These are phyloP conservation scores for Arthrobotrys pseudoclavata DNA, from an alignment of 2,329 filamentous ascomycete genomes.

Conservation along the genomic window DNA sequence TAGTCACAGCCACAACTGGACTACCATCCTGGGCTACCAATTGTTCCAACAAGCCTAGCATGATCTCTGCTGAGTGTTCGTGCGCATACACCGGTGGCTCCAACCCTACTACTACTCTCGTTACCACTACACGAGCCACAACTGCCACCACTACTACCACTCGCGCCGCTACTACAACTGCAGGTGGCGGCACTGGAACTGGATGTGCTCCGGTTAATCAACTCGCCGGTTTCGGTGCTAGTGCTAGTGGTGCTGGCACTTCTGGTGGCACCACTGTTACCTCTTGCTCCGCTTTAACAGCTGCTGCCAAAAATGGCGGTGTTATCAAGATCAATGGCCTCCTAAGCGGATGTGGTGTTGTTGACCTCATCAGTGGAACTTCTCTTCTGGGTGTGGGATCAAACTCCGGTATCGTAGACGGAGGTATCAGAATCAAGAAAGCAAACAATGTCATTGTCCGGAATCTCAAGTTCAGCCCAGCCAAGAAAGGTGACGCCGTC, in stretches of 20 bases:
- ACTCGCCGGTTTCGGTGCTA: slow-evolving; percentile 65
- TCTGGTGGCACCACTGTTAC: slow-evolving; percentile 69
- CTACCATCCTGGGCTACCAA: slow-evolving; percentile 69
- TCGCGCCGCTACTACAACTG: slow-evolving; percentile 20
- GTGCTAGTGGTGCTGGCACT: slow-evolving; percentile 69
- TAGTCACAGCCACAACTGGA: slow-evolving; percentile 53
- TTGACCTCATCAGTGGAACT: slow-evolving; percentile 70
- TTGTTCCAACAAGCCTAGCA: slow-evolving; percentile 53
- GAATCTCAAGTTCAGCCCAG: slow-evolving; percentile 72
- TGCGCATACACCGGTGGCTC: slow-evolving; percentile 45
- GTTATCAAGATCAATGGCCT: slow-evolving; percentile 69
- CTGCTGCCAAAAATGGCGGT: slow-evolving; percentile 65
- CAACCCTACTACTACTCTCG: slow-evolving; percentile 34
- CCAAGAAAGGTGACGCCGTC: slow-evolving; percentile 70
- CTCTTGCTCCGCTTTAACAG: slow-evolving; percentile 67
- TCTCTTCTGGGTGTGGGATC: slow-evolving; percentile 70
- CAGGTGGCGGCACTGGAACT: slow-evolving; percentile 13
- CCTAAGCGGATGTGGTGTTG: slow-evolving; percentile 67
- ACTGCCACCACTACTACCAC: slow-evolving; percentile 1
- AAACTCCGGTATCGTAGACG: slow-evolving; percentile 67
- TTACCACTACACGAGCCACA: slow-evolving; percentile 33
- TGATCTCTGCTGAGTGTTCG: slow-evolving; percentile 54
- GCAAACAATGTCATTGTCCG: slow-evolving; percentile 72
- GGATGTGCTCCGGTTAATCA: slow-evolving; percentile 61
- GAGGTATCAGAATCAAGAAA: slow-evolving; percentile 69